These are phyloP conservation scores for Botryotinia globosa DNA, from an alignment of 2,329 filamentous ascomycete species.

Conservation along the genomic window DNA sequence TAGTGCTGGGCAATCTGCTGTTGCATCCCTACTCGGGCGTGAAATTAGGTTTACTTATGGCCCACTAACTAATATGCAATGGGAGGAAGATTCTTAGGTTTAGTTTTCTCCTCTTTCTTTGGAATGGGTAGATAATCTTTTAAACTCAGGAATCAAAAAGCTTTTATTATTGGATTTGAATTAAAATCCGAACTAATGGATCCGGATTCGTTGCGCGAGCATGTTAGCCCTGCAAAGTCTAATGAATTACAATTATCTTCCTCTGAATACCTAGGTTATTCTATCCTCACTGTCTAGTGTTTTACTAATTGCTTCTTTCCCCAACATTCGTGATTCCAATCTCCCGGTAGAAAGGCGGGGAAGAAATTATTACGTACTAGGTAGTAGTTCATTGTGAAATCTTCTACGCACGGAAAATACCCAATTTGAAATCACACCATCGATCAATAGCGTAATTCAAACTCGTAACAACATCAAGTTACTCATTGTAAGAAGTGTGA, in stretches of 20 bases:
- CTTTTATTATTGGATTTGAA: background rate
- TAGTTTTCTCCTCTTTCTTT: background rate
- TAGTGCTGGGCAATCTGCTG: background rate
- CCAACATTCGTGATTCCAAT: background rate
- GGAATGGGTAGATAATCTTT: background rate
- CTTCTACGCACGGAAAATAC: background rate
- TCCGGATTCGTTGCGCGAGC: background rate
- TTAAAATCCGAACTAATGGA: background rate
- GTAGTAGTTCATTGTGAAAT: background rate
- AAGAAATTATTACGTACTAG: slow-evolving; percentile 2
- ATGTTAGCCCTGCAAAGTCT: background rate
- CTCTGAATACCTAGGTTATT: background rate
- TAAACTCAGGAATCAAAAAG: background rate
- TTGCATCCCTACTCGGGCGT: slow-evolving; percentile 1
- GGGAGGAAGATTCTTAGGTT: background rate
- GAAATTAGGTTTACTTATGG: background rate
- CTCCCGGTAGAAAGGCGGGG: background rate
- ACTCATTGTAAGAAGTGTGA: background rate
- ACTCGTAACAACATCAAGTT: background rate
- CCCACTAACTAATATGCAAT: background rate
- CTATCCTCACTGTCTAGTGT: background rate
- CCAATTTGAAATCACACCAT: background rate
- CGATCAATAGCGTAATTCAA: background rate
- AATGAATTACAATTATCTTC: background rate
- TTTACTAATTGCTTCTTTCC: background rate